Base-by-base conservation (phyloP, 2,329 filamentous ascomycete species). In the Aspergillus neotritici region DNA sequence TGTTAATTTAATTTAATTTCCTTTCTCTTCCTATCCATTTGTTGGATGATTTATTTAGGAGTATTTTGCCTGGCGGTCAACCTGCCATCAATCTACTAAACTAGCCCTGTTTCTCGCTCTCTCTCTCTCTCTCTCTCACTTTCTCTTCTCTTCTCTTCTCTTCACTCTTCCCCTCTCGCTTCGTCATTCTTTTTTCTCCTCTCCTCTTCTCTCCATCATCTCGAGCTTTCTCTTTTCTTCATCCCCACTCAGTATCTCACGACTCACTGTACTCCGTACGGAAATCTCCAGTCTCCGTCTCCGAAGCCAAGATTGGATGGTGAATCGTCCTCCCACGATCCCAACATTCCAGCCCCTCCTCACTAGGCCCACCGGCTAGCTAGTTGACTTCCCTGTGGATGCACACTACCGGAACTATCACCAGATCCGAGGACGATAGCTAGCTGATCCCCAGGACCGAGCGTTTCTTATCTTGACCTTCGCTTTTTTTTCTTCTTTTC, bases 41-140 rank as follows among this genome's bases (percentile, higher is more conserved):
- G n/a, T 36, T 33, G n/a, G n/a, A 17, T 4, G n/a, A 15, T 39
- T 15, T 42, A 34, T 43, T 48, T n/a, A n/a, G n/a, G n/a, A n/a
- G 11, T 36, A 12, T 49, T 43, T 43, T 36, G 43, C 40, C 46
- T 51, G 43, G 49, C 47, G 47, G 45, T 48, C 43, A 51, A 33
- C 39, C 15, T 31, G 32, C 35, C 42, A 37, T 44, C 30, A 4
- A 16, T 28, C 21, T n/a, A 25, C 13, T 34, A 15, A 16, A 14
- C 29, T 35, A 28, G 34, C 32, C 21, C 9, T 37, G 17, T 14
- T 29, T 39, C 30, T n/a, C 31, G 15, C 31, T 41, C 43, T 40
- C 25, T 42, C 32, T n/a, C 21, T 39, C 12, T 31, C 25, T 37
- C 40, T 40, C 21, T 34, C 38, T 25, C 31, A 35, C 40, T 33